Evolutionary conservation across 495 filamentous ascomycete species (phyloP), one percentile per base, ranked within the genome.

Genomic region (Aspergillus avenaceus): DNA sequence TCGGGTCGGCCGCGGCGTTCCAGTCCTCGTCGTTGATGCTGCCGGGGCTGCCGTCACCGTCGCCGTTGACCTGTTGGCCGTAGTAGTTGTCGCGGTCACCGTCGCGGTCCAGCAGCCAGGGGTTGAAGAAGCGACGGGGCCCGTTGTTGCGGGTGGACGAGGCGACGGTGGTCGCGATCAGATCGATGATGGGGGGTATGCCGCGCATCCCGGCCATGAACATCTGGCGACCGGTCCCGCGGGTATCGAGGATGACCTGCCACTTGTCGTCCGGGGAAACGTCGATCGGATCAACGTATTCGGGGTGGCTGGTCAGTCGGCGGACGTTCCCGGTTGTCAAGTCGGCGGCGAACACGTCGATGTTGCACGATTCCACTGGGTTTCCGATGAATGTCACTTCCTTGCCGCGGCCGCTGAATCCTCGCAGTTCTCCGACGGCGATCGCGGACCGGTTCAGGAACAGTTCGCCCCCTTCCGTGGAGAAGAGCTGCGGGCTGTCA

Each of bases 1-100:
- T 36, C 3, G 61, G 61, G 46, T 64, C 61, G 8, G 61, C 61
- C 2, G 41, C 46, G 6, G 55, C 58, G 41, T 64, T 61, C 61
- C 61, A 64, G 36, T 57, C 55, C 0, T 55, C 51, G 43, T 64
- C 61, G 12, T 58, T 60, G 16, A 54, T 45, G 18, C 51, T 57
- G 0, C 60, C 60, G 4, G 49, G 22, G 9, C 38, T 51, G 1
- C 56, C 54, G 21, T 60, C 49, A 1, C 57, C 57, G 2, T 24
- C 55, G 4, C 31, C 40, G 28, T 64, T 64, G 22, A 64, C 40
- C 26, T 55, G 57, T 22, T 64, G 61, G 4, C 61, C 61, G 32
- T 47, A 58, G 42, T 64, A 64, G 23, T 36, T 21, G 1, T 28
- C 54, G 4, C 53, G 52, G 23, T 60, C 57, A 11, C 57, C 55